Evolutionary conservation across 192 early-diverging fungal genomes (phyloP).

Genomic region (Gryganskiella cystojenkinii): DNA sequence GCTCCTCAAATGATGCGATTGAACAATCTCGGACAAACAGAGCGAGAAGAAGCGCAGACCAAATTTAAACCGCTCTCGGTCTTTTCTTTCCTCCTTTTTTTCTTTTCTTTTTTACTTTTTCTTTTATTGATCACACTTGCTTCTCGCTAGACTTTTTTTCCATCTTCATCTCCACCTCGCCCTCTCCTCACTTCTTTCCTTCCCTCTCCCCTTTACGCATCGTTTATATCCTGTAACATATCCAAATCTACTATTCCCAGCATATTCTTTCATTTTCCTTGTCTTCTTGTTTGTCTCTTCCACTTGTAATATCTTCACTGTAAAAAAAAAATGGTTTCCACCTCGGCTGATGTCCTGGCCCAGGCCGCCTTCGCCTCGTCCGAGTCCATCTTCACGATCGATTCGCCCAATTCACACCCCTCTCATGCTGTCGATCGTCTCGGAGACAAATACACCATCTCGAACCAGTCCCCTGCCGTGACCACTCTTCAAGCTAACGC

Average conservation of each 20-base stretch:
- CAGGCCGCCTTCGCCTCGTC: constrained; percentile 54
- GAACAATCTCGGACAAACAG: constrained; percentile 30
- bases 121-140: background rate
- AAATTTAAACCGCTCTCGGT: background rate
- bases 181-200: background rate
- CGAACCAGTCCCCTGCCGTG: constrained; percentile 36
- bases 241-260: background rate
- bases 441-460: constrained; percentile 45
- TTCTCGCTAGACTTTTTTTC: constrained; percentile 6
- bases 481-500: constrained; percentile 47
- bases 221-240: constrained; percentile 35
- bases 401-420: constrained; percentile 36
- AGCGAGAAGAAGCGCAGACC: background rate
- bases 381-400: constrained; percentile 39
- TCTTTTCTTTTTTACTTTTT: background rate
- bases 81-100: background rate
- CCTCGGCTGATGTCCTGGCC: constrained; percentile 53
- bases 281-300: constrained; percentile 17
- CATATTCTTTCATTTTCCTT: constrained; percentile 3
- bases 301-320: constrained; percentile 4
- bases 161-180: constrained; percentile 2
- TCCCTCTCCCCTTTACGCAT: background rate
- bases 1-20: background rate
- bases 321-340: constrained; percentile 51
- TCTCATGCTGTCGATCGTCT: constrained; percentile 32